A percentile compares a stretch with the other conserved stretches of the same genome.
These are phyloP conservation scores for Monilinia fructigena DNA, from an alignment of 2,329 filamentous ascomycete species.

Conservation along the genomic window DNA sequence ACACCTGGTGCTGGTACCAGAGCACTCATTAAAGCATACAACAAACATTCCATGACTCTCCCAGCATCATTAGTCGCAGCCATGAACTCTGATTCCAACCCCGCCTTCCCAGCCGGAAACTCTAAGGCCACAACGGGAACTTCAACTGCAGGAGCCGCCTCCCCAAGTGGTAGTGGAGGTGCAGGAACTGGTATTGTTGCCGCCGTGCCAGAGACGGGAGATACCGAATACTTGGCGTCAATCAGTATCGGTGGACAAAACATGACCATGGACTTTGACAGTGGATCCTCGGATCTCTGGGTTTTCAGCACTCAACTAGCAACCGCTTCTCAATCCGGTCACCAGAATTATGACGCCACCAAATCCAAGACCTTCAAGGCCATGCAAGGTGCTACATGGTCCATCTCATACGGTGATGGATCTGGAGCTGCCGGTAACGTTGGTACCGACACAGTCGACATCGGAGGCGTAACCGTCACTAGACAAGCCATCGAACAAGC, in stretches of 20 bases:
- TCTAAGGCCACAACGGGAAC: slow-evolving; percentile 21
- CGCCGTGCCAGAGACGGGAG: slow-evolving; percentile 57
- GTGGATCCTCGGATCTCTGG: slow-evolving; percentile 42
- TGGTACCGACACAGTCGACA: slow-evolving; percentile 41
- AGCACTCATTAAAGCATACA: slow-evolving; percentile 64
- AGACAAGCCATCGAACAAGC: slow-evolving; percentile 41
- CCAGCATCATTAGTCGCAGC: slow-evolving; percentile 46
- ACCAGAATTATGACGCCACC: slow-evolving; percentile 37
- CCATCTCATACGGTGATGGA: slow-evolving; percentile 44
- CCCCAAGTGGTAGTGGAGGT: slow-evolving; percentile 37
- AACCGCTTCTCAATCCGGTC: slow-evolving; percentile 35
- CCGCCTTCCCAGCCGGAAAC: slow-evolving; percentile 23
- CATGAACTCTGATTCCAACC: slow-evolving; percentile 28
- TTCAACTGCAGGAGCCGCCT: slow-evolving; percentile 27
- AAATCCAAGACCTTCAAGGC: slow-evolving; percentile 38
- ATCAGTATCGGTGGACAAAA: slow-evolving; percentile 39
- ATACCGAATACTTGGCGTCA: slow-evolving; percentile 36
- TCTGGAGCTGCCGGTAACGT: slow-evolving; percentile 42
- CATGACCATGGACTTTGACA: slow-evolving; percentile 41
- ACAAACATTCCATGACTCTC: slow-evolving; percentile 62
- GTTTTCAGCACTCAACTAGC: slow-evolving; percentile 41
- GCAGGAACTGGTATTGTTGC: slow-evolving; percentile 56
- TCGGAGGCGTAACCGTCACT: slow-evolving; percentile 40
- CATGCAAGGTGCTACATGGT: slow-evolving; percentile 38
- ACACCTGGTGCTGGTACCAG: slow-evolving; percentile 38